phyloP scores from a whole-genome alignment of 495 filamentous ascomycete genomes.

The Neurospora discreta region DNA sequence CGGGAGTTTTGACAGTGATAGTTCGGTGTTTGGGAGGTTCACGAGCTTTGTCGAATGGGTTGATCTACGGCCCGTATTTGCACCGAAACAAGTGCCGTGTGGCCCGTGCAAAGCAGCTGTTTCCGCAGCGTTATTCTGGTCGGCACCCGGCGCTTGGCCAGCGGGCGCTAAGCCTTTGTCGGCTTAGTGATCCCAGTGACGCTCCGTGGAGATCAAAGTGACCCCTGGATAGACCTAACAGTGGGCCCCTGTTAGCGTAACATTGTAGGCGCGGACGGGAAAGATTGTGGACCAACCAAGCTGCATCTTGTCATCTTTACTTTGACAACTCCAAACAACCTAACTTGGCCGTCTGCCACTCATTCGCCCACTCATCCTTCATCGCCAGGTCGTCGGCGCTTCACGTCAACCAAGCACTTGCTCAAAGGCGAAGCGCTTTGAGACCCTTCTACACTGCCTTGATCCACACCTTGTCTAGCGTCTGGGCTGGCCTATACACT shows the following conservation, averaged over 20 bases:
- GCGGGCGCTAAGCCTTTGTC: neutral
- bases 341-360: neutral
- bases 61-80: no score
- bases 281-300: neutral
- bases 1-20: neutral
- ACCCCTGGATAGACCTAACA: neutral
- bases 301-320: neutral
- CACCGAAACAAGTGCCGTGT: neutral
- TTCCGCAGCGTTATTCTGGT: neutral
- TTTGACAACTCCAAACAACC: neutral
- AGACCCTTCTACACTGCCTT: constrained; percentile 19
- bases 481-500: neutral
- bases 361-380: neutral
- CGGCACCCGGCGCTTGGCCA: neutral
- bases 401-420: constrained; percentile 16
- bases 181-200: neutral
- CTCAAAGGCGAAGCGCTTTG: constrained; percentile 4
- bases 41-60: neutral
- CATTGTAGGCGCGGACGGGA: neutral
- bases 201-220: neutral
- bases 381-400: constrained; percentile 7
- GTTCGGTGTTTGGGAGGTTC: neutral
- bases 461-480: neutral
- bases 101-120: neutral
- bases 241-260: neutral